Conservation (phyloP, 371 early-diverging fungal genomes). For the Entomophthora muscae region DNA sequence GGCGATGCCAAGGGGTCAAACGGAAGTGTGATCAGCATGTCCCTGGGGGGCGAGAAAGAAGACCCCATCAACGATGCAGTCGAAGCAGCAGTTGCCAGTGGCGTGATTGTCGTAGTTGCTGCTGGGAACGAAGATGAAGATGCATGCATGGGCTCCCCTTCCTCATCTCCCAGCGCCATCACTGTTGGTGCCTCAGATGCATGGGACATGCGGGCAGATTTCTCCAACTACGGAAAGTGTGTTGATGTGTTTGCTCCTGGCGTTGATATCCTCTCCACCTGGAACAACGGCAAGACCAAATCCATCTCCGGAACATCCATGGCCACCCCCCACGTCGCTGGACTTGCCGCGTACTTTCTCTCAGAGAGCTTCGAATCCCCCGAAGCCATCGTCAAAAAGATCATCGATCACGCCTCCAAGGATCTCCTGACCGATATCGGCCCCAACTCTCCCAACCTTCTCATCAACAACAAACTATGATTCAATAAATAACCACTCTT, state of each 20-base stretch:
- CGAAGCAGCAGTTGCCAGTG: slow-evolving; percentile 21
- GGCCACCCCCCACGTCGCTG: slow-evolving; percentile 98
- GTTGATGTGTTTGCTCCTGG: no score
- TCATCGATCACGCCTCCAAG: background rate
- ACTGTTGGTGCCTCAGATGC: slow-evolving; percentile 44
- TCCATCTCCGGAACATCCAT: slow-evolving; percentile 88
- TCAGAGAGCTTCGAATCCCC: no score
- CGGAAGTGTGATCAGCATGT: slow-evolving; percentile 31
- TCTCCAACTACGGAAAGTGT: no score
- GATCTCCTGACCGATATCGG: background rate
- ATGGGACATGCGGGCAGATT: slow-evolving; percentile 21
- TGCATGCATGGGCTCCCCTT: slow-evolving; percentile 51
- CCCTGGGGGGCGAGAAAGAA: slow-evolving; percentile 21
- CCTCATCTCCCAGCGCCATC: slow-evolving; percentile 32
- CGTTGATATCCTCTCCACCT: no score
- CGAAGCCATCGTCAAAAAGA: slow-evolving; percentile 44
- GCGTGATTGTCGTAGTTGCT: slow-evolving; percentile 48
- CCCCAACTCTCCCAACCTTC: background rate
- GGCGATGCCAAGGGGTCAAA: slow-evolving; percentile 17
- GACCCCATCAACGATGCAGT: slow-evolving; percentile 20
- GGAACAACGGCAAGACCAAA: slow-evolving; percentile 37
- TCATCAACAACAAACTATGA: background rate
- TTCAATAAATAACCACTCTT: no score
- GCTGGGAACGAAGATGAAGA: slow-evolving; percentile 37
- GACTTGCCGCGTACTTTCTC: no score